Evolutionary conservation across 2,329 filamentous ascomycete species (phyloP).

Genomic region (Neurospora crassa): DNA sequence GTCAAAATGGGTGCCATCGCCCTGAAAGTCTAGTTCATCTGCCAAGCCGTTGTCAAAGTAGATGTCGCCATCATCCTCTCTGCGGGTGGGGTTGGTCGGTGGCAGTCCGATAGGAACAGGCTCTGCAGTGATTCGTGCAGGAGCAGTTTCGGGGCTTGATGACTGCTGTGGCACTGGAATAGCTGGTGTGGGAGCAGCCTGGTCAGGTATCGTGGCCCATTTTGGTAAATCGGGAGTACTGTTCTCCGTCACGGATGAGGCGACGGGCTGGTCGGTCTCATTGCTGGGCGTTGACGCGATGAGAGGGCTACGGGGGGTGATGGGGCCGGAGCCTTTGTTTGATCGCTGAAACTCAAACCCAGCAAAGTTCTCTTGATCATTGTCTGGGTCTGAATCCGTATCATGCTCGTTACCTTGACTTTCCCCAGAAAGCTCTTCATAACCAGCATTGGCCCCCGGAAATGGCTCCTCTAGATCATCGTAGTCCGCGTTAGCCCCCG

Average conservation of each 20-base stretch:
- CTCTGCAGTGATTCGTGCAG: background rate
- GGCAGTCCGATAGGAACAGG: background rate
- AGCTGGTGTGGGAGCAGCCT: background rate
- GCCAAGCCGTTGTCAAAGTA: slow-evolving; percentile 55
- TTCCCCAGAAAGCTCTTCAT: slow-evolving; percentile 12
- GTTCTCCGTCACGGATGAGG: slow-evolving; percentile 44
- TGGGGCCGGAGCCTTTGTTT: slow-evolving; percentile 38
- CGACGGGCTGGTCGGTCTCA: slow-evolving; percentile 43
- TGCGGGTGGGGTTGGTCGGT: background rate
- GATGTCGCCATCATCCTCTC: slow-evolving; percentile 46
- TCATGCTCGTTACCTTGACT: slow-evolving; percentile 16
- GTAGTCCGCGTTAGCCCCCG: slow-evolving; percentile 46
- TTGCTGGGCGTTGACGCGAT: slow-evolving; percentile 46
- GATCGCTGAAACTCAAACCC: slow-evolving; percentile 50
- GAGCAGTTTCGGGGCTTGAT: background rate
- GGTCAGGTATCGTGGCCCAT: background rate
- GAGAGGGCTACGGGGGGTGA: slow-evolving; percentile 39
- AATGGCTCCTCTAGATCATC: slow-evolving; percentile 58
- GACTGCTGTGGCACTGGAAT: background rate
- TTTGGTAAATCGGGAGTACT: slow-evolving; percentile 24
- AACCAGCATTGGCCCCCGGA: slow-evolving; percentile 40
- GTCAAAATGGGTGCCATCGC: slow-evolving; percentile 52
- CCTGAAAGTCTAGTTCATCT: slow-evolving; percentile 36
- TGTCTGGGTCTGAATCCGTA: slow-evolving; percentile 35
- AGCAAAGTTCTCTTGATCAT: slow-evolving; percentile 52